Evolutionary conservation across 805 yeast genomes (phyloP).

Genomic region (Spathaspora arborariae): DNA sequence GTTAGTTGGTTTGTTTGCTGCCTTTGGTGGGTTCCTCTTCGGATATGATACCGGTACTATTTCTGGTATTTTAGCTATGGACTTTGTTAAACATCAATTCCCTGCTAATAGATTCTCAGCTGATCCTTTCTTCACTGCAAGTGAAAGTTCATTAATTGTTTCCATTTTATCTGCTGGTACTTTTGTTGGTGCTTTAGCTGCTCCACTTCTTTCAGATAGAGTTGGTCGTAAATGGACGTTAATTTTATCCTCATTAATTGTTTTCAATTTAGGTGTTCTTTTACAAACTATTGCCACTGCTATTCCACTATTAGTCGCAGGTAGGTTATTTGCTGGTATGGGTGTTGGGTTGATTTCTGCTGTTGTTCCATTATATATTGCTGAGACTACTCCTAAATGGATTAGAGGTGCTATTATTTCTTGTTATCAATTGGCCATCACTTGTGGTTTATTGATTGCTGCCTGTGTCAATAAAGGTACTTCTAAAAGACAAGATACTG

Average conservation of each 20-base stretch:
- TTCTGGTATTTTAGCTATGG: conserved; percentile 40
- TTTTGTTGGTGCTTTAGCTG: conserved; percentile 36
- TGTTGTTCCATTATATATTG: conserved; percentile 36
- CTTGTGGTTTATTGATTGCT: conserved; percentile 36
- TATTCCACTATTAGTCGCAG: conserved; percentile 34
- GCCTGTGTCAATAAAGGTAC: conserved; percentile 36
- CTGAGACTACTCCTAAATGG: conserved; percentile 41
- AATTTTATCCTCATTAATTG: conserved; percentile 26
- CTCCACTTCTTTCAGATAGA: conserved; percentile 34
- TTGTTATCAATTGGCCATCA: conserved; percentile 38
- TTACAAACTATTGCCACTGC: conserved; percentile 35
- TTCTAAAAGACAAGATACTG: conserved; percentile 28
- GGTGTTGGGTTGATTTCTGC: conserved; percentile 41
- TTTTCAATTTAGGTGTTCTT: conserved; percentile 35
- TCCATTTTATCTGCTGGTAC: conserved; percentile 38
- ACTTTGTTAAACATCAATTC: conserved; percentile 28
- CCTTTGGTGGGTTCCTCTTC: conserved; percentile 39
- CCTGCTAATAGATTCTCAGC: conserved; percentile 7
- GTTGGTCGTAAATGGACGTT: conserved; percentile 39
- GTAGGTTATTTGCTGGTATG: conserved; percentile 38
- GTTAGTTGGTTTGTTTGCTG: conserved; percentile 37
- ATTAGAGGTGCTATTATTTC: conserved; percentile 42
- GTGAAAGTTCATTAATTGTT: conserved; percentile 23
- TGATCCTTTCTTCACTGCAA: conserved; percentile 13
- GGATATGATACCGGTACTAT: conserved; percentile 44